These are phyloP conservation scores for Neoboletus subvelutipes DNA, from an alignment of 768 basidiomycete species.

Conservation along the genomic window DNA sequence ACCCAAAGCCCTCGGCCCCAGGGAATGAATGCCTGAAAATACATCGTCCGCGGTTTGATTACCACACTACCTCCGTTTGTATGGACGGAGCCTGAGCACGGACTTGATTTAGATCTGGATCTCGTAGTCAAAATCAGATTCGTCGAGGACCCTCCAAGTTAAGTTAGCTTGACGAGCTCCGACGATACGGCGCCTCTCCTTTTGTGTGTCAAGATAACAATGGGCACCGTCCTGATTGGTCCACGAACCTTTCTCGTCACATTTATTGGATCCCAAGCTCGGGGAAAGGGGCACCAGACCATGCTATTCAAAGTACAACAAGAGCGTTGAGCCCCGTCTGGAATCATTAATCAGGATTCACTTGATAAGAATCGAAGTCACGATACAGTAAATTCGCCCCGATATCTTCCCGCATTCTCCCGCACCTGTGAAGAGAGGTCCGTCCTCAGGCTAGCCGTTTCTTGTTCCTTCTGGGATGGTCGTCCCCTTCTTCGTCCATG, in stretches of 20 bases:
- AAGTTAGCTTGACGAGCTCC: conserved; percentile 8
- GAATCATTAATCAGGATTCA: conserved; percentile 2
- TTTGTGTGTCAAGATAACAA: conserved; percentile 2
- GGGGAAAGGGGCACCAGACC: conserved; percentile 5
- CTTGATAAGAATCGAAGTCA: not conserved
- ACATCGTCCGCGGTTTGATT: conserved; percentile 18
- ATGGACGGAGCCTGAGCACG: conserved; percentile 7
- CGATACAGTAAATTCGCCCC: conserved; percentile 1
- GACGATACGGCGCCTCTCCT: conserved; percentile 1
- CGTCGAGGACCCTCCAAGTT: conserved; percentile 16
- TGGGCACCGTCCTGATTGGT: conserved; percentile 10
- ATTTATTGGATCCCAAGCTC: conserved; percentile 5
- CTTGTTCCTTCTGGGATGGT: conserved; percentile 12
- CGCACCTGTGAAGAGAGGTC: conserved; percentile 6
- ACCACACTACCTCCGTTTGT: conserved; percentile 28
- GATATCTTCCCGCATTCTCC: conserved; percentile 23
- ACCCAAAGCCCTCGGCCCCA: conserved; percentile 29
- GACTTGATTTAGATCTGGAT: conserved; percentile 14
- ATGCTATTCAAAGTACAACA: not conserved
- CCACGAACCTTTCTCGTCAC: conserved; percentile 16
- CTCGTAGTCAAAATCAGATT: conserved; percentile 25
- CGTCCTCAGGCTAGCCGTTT: conserved; percentile 4
- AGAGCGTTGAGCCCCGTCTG: conserved; percentile 1
- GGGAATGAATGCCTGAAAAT: conserved; percentile 10
- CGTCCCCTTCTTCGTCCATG: conserved; percentile 14